phyloP scores from a whole-genome alignment of 2,329 filamentous ascomycete genomes.

The Grosmannia clavigera region DNA sequence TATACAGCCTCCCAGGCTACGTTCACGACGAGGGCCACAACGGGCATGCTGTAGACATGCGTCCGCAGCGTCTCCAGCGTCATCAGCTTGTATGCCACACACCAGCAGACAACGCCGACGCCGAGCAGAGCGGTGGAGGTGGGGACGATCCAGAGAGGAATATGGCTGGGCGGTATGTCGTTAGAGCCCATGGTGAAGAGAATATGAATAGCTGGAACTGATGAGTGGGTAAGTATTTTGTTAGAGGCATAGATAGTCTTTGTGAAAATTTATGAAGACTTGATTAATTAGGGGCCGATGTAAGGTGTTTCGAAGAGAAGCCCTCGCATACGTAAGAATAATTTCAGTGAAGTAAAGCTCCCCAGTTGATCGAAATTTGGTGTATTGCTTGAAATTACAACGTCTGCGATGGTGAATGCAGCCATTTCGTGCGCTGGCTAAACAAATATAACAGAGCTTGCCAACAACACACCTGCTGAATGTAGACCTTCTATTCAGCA shows the following conservation, averaged over 20 bases:
- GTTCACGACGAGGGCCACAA: constrained; percentile 35
- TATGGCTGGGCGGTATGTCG: constrained; percentile 23
- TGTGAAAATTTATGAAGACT: not conserved
- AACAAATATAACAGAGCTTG: no score
- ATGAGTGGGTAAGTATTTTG: not conserved
- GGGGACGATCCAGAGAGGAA: constrained; percentile 24
- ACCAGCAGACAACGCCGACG: constrained; percentile 27
- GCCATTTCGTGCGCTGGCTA: not conserved
- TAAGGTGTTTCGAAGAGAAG: no score
- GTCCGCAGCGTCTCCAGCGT: constrained; percentile 30
- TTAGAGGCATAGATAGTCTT: not conserved
- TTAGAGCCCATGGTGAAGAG: constrained; percentile 9
- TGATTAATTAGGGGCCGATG: no score
- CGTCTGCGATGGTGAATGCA: not conserved
- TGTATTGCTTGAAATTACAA: not conserved
- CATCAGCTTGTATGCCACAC: constrained; percentile 33
- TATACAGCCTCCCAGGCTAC: constrained; percentile 37
- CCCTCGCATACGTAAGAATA: no score
- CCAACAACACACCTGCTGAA: no score
- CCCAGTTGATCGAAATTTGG: no score
- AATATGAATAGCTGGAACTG: not conserved
- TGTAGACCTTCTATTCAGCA: no score
- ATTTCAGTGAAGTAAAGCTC: not conserved
- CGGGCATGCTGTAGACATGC: constrained; percentile 35
- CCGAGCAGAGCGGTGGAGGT: constrained; percentile 22